A percentile compares a stretch with the other conserved stretches of the same genome.
Conservation (phyloP, 495 filamentous ascomycete genomes). For the Lasiosphaeris hirsuta region DNA sequence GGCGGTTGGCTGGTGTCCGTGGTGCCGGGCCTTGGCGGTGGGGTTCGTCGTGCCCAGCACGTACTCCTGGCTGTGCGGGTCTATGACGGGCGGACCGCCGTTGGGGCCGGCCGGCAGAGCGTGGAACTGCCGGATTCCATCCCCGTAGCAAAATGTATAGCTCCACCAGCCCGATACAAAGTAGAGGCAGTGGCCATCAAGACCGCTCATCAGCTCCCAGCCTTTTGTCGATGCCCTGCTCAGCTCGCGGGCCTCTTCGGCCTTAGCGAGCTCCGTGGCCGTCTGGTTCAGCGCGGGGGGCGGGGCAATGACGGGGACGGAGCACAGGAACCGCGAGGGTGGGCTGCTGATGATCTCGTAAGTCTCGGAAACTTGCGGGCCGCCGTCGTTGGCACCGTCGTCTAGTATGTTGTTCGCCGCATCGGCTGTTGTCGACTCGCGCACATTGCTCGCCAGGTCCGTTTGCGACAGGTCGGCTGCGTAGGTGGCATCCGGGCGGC, state of each 20-base stretch:
- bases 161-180: conserved; percentile 95
- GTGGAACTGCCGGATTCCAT: conserved; percentile 88
- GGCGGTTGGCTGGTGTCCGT: conserved; percentile 34
- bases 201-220: conserved; percentile 82
- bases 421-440: conserved; percentile 29
- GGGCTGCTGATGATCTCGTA: conserved; percentile 73
- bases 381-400: conserved; percentile 8
- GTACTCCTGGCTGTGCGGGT: conserved; percentile 73
- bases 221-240: conserved; percentile 78
- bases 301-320: conserved; percentile 67
- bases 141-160: conserved; percentile 91
- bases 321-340: conserved; percentile 74
- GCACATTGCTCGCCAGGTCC: conserved; percentile 35
- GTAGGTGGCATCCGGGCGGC: conserved; percentile 27
- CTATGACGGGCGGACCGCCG: conserved; percentile 67
- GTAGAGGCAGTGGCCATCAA: conserved; percentile 87
- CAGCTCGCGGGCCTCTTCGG: conserved; percentile 81
- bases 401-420: conserved; percentile 8
- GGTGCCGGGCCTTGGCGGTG: conserved; percentile 21
- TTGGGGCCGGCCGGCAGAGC: conserved; percentile 61
- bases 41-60: conserved; percentile 60
- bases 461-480: conserved; percentile 33
- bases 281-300: conserved; percentile 54
- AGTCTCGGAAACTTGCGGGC: conserved; percentile 38
- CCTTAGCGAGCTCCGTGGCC: conserved; percentile 58